Conservation (phyloP, 2,329 filamentous ascomycete genomes). For the Colletotrichum cuscutae region DNA sequence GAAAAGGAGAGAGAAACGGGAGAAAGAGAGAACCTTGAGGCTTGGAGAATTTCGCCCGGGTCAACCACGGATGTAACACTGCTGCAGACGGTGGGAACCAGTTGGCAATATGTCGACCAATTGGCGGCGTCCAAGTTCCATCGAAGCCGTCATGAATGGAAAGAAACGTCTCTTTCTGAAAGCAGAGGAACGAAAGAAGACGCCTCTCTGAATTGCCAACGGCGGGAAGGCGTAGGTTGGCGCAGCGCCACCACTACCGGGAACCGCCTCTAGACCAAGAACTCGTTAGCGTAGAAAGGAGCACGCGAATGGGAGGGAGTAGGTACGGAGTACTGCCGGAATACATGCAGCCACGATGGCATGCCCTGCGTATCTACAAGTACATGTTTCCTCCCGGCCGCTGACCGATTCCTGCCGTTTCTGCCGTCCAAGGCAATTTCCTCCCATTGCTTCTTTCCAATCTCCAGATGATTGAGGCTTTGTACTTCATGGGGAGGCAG, state of each 20-base stretch:
- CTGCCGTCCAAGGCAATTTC: neutral
- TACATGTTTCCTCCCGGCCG: constrained; percentile 7
- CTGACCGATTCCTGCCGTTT: neutral
- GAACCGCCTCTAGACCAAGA: neutral
- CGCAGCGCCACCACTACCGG: constrained; percentile 7
- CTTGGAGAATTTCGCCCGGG: neutral
- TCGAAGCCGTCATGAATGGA: neutral
- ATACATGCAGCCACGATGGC: constrained; percentile 25
- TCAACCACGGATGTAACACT: constrained; percentile 17
- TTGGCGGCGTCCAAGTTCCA: neutral
- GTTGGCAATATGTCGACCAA: neutral
- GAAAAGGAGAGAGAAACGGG: neutral
- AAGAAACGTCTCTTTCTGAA: neutral
- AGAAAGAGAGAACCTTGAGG: neutral
- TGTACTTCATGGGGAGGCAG: no score
- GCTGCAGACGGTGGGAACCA: neutral
- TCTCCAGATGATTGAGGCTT: no score
- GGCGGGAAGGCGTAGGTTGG: constrained; percentile 26
- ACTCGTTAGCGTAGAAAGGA: neutral
- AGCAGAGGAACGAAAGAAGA: neutral
- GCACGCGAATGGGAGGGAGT: neutral
- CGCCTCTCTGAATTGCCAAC: neutral
- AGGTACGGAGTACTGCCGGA: constrained; percentile 13
- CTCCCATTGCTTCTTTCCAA: neutral
- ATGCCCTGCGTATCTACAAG: constrained; percentile 5